These are phyloP conservation scores for Lactarius sanguifluus DNA, from an alignment of 768 basidiomycete genomes.

Conservation along the genomic window DNA sequence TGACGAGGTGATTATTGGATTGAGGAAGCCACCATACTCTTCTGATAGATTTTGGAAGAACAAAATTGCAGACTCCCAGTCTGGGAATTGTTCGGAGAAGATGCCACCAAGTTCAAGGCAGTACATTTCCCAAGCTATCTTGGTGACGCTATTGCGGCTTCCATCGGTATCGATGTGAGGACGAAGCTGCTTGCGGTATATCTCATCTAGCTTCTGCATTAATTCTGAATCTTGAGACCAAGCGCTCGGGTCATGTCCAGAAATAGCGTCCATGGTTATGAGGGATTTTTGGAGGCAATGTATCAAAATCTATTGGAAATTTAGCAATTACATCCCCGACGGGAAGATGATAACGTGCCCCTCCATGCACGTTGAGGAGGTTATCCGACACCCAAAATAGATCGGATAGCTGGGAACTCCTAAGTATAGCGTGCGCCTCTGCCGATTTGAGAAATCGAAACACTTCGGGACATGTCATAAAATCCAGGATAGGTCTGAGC, in stretches of 20 bases:
- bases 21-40: background rate
- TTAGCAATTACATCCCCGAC: background rate
- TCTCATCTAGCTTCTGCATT: conserved; percentile 13
- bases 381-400: conserved; percentile 20
- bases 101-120: conserved; percentile 12
- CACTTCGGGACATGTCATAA: conserved; percentile 6
- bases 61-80: background rate
- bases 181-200: conserved; percentile 1
- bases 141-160: background rate
- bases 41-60: conserved; percentile 8
- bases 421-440: conserved; percentile 5
- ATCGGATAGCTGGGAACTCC: conserved; percentile 16
- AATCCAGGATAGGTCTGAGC: conserved; percentile 4
- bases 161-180: conserved; percentile 6
- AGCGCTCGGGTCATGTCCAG: background rate
- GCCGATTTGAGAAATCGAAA: conserved; percentile 11
- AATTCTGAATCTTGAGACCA: conserved; percentile 8
- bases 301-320: conserved; percentile 6
- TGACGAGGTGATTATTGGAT: conserved; percentile 10
- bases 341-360: background rate
- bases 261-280: conserved; percentile 3
- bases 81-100: conserved; percentile 9
- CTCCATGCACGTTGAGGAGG: conserved; percentile 22
- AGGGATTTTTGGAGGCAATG: conserved; percentile 15
- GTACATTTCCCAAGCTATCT: conserved; percentile 11